A percentile compares a stretch with the other conserved stretches of the same genome.
Conservation (phyloP, 768 basidiomycete genomes). For the Cystobasidium tubakii region DNA sequence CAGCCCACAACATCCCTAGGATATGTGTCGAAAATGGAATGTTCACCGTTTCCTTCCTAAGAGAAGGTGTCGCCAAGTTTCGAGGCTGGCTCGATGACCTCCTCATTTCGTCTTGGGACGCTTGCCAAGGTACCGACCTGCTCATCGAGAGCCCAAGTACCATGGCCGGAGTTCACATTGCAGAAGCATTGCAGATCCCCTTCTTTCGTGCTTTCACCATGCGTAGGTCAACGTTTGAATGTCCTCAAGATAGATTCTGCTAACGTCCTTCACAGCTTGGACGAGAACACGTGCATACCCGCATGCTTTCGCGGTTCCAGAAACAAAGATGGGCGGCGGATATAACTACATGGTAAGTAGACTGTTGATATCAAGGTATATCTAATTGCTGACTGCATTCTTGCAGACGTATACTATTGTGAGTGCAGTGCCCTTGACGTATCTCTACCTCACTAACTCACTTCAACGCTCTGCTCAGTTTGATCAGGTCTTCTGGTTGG, state of each 20-base stretch:
- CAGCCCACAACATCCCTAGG: background rate
- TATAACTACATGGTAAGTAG: constrained; percentile 91
- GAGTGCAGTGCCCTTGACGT: no score
- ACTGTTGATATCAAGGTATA: background rate
- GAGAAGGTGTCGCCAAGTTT: constrained; percentile 86
- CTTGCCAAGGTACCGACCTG: constrained; percentile 88
- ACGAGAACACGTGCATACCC: constrained; percentile 92
- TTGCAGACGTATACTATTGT: constrained; percentile 39
- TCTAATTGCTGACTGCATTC: background rate
- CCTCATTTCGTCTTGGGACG: constrained; percentile 89
- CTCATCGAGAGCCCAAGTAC: constrained; percentile 92
- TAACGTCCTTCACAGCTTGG: constrained; percentile 68
- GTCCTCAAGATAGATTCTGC: background rate
- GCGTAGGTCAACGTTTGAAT: background rate
- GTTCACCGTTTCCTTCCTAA: constrained; percentile 90
- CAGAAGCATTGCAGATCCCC: constrained; percentile 84
- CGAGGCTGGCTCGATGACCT: constrained; percentile 97
- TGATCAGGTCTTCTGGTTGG: constrained; percentile 96
- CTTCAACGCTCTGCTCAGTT: constrained; percentile 83
- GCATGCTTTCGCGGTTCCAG: constrained; percentile 96
- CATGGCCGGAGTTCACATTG: constrained; percentile 95
- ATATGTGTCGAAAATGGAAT: constrained; percentile 98
- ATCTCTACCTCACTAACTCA: no score
- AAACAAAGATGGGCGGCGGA: constrained; percentile 92
- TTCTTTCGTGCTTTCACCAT: constrained; percentile 61